These are phyloP conservation scores for Xylaria castorea DNA, from an alignment of 495 filamentous ascomycete genomes.

Conservation along the genomic window DNA sequence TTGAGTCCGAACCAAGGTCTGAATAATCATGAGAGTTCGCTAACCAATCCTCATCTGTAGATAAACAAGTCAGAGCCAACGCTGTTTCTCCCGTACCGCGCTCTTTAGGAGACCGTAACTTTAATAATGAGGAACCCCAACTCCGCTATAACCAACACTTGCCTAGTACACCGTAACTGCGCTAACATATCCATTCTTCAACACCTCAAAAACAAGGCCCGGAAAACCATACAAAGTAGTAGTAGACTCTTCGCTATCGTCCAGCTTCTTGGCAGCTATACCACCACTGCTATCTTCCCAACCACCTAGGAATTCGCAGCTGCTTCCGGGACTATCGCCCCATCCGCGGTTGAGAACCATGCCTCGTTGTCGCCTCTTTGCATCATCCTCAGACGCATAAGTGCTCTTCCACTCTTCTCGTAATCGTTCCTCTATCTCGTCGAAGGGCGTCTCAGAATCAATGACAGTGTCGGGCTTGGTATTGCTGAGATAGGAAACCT, in stretches of 20 bases:
- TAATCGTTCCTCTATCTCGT: constrained; percentile 69
- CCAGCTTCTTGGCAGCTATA: constrained; percentile 51
- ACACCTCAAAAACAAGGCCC: constrained; percentile 90
- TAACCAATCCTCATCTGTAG: background rate
- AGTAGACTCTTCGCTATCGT: constrained; percentile 70
- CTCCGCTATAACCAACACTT: background rate
- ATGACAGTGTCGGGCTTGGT: constrained; percentile 44
- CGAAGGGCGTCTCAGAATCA: constrained; percentile 80
- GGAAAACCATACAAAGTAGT: constrained; percentile 94
- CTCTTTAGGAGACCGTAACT: background rate
- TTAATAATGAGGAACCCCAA: background rate
- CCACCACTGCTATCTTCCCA: constrained; percentile 76
- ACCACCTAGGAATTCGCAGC: constrained; percentile 85
- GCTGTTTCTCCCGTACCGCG: background rate
- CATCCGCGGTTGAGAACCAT: constrained; percentile 91
- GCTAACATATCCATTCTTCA: constrained; percentile 90
- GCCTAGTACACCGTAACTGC: constrained; percentile 82
- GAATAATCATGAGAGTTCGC: background rate
- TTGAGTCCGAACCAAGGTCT: background rate
- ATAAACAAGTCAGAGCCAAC: background rate
- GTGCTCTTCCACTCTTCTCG: constrained; percentile 73
- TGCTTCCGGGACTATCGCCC: constrained; percentile 91
- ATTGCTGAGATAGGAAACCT: constrained; percentile 64
- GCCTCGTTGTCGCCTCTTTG: constrained; percentile 68
- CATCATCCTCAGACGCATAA: constrained; percentile 67